Conservation (phyloP, 2,329 filamentous ascomycete species). For the Drechslerella stenobrocha region DNA sequence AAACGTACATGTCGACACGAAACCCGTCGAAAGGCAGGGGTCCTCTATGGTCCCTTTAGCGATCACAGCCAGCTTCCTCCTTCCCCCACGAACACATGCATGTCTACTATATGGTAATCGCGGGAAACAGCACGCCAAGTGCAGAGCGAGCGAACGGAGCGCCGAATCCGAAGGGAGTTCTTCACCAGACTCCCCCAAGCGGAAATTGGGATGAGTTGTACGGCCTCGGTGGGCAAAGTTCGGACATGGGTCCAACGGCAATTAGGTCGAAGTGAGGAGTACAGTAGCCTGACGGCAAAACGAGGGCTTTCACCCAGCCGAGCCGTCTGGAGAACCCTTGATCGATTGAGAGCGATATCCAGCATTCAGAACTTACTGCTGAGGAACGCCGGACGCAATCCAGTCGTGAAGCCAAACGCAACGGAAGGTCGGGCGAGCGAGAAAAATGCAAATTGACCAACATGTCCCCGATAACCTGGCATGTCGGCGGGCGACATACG, state of each 20-base stretch:
- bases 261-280: constrained; percentile 36
- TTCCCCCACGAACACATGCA: constrained; percentile 27
- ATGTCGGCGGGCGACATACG: too few species aligned
- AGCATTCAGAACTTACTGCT: background rate
- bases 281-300: constrained; percentile 14
- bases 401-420: background rate
- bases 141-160: constrained; percentile 23
- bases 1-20: too few species aligned
- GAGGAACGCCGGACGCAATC: constrained; percentile 2
- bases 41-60: constrained; percentile 4
- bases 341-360: background rate
- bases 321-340: background rate
- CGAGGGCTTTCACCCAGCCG: constrained; percentile 7
- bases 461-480: constrained; percentile 1
- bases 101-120: constrained; percentile 31
- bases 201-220: constrained; percentile 35
- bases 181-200: constrained; percentile 21
- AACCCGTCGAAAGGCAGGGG: too few species aligned
- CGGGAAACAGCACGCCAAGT: constrained; percentile 43
- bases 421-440: constrained; percentile 7
- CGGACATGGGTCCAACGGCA: constrained; percentile 16
- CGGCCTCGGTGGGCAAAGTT: constrained; percentile 16
- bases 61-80: too few species aligned
- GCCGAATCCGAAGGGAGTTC: constrained; percentile 44
- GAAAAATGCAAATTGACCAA: background rate